Evolutionary conservation across 2,329 filamentous ascomycete species (phyloP).

Genomic region (Fusarium buxicola): DNA sequence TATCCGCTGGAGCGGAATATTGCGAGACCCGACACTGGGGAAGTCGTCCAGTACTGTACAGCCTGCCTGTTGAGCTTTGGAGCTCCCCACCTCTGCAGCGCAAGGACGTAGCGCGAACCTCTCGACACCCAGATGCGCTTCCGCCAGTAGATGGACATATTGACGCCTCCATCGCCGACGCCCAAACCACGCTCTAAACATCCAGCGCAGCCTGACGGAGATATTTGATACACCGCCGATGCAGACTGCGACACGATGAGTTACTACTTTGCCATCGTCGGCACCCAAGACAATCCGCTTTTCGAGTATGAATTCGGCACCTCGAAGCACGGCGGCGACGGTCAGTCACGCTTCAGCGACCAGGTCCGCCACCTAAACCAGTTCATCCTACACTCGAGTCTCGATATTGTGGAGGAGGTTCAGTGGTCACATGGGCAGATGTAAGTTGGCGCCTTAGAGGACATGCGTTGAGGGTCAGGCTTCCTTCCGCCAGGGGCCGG

Average conservation of each 20-base stretch:
- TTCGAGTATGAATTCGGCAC: slow-evolving; percentile 98
- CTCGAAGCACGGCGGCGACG: slow-evolving; percentile 94
- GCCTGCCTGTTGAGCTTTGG: background rate
- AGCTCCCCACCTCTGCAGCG: slow-evolving; percentile 4
- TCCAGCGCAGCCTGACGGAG: background rate
- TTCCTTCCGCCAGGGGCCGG: slow-evolving; percentile 6
- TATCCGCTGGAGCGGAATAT: slow-evolving; percentile 46
- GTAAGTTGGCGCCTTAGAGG: slow-evolving; percentile 59
- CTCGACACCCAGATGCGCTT: background rate
- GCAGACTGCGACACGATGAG: slow-evolving; percentile 73
- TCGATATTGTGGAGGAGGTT: slow-evolving; percentile 96
- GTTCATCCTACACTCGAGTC: slow-evolving; percentile 92
- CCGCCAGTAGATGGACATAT: slow-evolving; percentile 7
- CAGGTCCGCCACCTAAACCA: slow-evolving; percentile 95
- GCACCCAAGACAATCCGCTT: slow-evolving; percentile 93
- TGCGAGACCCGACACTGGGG: slow-evolving; percentile 36
- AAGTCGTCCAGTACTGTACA: slow-evolving; percentile 9
- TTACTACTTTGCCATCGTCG: slow-evolving; percentile 98
- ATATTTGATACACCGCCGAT: slow-evolving; percentile 35
- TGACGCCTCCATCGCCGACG: slow-evolving; percentile 11
- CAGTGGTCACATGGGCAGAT: slow-evolving; percentile 91
- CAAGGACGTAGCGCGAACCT: background rate
- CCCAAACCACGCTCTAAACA: background rate
- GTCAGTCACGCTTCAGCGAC: slow-evolving; percentile 86
- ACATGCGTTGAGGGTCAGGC: background rate